phyloP scores from a whole-genome alignment of 73 alveolate genomes.

The Tetrahymena elliotti region DNA sequence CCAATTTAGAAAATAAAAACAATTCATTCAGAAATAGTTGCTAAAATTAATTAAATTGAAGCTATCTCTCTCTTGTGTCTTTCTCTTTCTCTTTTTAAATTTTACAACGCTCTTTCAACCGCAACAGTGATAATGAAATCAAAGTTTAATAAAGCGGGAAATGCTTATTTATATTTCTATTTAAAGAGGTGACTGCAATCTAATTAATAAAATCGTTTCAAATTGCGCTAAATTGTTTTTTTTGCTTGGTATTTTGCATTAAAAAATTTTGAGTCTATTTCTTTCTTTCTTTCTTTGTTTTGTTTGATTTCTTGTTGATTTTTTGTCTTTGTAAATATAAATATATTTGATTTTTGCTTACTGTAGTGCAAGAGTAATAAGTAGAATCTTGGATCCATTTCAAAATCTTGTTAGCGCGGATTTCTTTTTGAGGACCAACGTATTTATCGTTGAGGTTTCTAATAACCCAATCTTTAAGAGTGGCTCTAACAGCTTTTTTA shows the following conservation, averaged over 20 bases:
- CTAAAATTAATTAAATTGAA: background rate
- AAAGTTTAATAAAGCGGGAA: too few species aligned
- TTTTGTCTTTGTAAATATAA: background rate
- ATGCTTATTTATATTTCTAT: too few species aligned
- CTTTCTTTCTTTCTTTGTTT: too few species aligned
- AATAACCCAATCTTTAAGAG: background rate
- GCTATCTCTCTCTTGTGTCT: too few species aligned
- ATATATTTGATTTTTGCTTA: background rate
- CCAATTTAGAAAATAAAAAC: too few species aligned
- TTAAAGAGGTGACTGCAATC: too few species aligned
- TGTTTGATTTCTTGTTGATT: background rate
- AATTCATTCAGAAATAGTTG: background rate
- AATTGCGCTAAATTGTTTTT: too few species aligned
- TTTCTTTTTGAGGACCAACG: background rate
- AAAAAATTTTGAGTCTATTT: background rate
- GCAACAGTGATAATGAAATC: too few species aligned
- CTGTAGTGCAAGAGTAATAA: slow-evolving; percentile 17
- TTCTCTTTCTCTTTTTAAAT: too few species aligned
- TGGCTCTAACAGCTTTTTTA: background rate
- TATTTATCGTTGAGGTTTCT: slow-evolving; percentile 13
- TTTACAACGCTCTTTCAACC: background rate
- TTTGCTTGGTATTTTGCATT: too few species aligned
- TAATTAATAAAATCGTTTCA: too few species aligned
- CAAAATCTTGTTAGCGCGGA: slow-evolving; percentile 8
- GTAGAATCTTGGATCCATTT: slow-evolving; percentile 29